Base-by-base conservation (phyloP, 495 filamentous ascomycete species). In the Neurospora africana region DNA sequence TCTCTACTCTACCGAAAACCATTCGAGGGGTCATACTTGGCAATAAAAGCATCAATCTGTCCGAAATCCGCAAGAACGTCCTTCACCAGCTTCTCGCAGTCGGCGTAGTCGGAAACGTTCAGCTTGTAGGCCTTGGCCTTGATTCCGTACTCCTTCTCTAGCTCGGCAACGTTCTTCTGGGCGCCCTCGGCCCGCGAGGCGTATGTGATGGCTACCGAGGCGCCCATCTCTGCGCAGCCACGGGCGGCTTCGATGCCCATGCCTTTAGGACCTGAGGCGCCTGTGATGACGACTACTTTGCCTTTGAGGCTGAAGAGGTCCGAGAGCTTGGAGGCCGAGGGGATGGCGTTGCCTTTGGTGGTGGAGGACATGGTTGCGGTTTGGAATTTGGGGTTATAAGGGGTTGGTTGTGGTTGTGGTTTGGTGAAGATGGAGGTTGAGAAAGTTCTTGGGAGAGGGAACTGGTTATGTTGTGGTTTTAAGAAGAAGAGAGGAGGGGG, bases 71-170 rank as follows among this genome's bases (percentile, higher is more conserved):
- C 76, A 30, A 86, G 69, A 9, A 88, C 81, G n/a, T 86, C 80
- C 7, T 78, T 74, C 69, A 91, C 86, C 43, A 90, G 79, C 69
- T 84, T 82, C 68, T 86, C 81, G 21, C 89, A 84, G 11, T 85
- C 82, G 33, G 78, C 75, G n/a, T 79, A 86, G 70, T 91, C 86
- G 69, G 86, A 83, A n/a, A 92, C 85, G 78, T 92, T 86, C 53
- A 87, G 85, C 75, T 87, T 86, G 84, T 91, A 91, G 76, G 88
- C 91, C 71, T 86, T 86, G 71, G 86, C 86, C 61, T 89, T 89
- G 73, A 92, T 83, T 68, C 88, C 86, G 73, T 82, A 81, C 0
- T 79, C 76, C 67, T 76, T 76, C 4, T 21, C 70, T 15, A 90
- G 84, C 72, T 87, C 83, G 70, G 81, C 83, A 70, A 86, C 83